Base-by-base conservation (phyloP, 768 basidiomycete genomes). In the Suillus brevipes region DNA sequence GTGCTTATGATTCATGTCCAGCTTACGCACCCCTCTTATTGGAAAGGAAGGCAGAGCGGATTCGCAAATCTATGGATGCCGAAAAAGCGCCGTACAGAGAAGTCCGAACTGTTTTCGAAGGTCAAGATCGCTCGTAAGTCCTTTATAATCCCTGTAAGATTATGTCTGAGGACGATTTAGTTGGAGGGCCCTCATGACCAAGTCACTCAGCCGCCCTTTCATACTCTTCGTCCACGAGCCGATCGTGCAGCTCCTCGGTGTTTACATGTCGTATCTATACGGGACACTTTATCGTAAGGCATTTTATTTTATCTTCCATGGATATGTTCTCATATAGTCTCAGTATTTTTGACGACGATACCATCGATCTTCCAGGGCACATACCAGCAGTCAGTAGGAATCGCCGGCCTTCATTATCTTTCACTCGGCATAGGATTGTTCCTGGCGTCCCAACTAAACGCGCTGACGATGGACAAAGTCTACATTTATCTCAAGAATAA, bases 261-360 rank as follows among this genome's bases (percentile, higher is more conserved):
- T 87, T 0, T 92, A 91, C 66, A 85, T 90, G 83, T 86, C 89
- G 0, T 86, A 90, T 67, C 71, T 89, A 16, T 94, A 89, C 64
- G 91, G 88, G 6, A 70, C 81, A 0, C 75, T 87, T 45, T 90
- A 88, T 64, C 66, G 87, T 87, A 69, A 59, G 85, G 75, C 37
- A 56, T 7, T 55, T 49, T 18, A 12, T 53, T 53, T 55, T 18
- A 20, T 55, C 34, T 55, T 55, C 31, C 31, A 34, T 34, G 20
- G 6, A 55, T 20, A 20, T 55, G 53, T 34, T 34, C 16, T 34
- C 14, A 20, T 38, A 62, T 14, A 3, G 23, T 63, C n/a, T 4
- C 63, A 91, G 89, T 91, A 28, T 88, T 88, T 71, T 75, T 91
- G 38, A 89, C 88, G 1, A 89, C 84, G 0, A 83, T 91, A 36